A percentile compares a stretch with the other conserved stretches of the same genome.
phyloP scores from a whole-genome alignment of 257 asterid species.

The Solanum piurae region DNA sequence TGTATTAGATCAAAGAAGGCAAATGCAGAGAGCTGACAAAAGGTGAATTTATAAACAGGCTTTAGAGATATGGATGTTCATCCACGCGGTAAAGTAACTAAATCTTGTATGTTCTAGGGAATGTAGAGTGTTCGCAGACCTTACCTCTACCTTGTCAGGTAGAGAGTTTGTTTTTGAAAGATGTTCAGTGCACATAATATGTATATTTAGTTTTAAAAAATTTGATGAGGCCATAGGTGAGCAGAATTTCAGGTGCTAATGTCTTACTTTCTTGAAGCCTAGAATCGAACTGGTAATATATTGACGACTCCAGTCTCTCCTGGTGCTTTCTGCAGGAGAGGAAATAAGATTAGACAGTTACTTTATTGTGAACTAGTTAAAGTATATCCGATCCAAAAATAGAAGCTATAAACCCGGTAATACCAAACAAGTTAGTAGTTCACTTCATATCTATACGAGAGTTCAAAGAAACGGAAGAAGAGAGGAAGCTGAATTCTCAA shows the following conservation, averaged over 20 bases:
- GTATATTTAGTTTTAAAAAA: neutral
- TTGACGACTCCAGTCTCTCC: conserved; percentile 43
- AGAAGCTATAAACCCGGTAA: neutral
- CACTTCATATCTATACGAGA: neutral
- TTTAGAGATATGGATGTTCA: neutral
- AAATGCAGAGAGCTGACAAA: neutral
- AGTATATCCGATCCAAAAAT: neutral
- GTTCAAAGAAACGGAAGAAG: neutral
- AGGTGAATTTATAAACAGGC: neutral
- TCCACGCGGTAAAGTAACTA: neutral
- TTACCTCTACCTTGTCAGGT: neutral
- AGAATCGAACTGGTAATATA: conserved; percentile 27
- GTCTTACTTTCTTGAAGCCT: conserved; percentile 49
- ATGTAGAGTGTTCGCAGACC: neutral
- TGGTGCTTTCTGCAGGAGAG: conserved; percentile 50
- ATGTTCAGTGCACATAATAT: neutral
- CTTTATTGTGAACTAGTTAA: neutral
- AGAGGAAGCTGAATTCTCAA: neutral
- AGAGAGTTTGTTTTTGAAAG: neutral
- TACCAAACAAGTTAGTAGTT: neutral
- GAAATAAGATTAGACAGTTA: neutral
- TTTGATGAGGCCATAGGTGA: neutral
- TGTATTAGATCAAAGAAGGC: neutral
- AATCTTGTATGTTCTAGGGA: neutral
- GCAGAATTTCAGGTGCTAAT: neutral